Conservation (phyloP, 495 filamentous ascomycete species). For the Tuber aestivum region DNA sequence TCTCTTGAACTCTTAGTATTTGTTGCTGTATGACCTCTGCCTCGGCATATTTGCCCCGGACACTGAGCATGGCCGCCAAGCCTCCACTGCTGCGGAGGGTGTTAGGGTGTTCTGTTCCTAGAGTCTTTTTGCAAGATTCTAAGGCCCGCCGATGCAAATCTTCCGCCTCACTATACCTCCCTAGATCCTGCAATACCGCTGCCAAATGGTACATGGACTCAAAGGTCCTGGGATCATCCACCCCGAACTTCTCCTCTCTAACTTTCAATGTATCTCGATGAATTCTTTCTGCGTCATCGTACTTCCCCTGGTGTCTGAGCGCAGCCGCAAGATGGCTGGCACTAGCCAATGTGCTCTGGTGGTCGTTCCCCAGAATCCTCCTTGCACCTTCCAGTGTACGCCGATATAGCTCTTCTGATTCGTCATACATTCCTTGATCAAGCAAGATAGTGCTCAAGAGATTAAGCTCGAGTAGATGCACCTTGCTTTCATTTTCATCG, state of each 20-base stretch:
- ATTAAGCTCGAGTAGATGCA: slow-evolving; percentile 25
- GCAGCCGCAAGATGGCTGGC: slow-evolving; percentile 37
- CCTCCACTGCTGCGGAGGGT: background rate
- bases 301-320: slow-evolving; percentile 16
- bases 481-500: slow-evolving; percentile 34
- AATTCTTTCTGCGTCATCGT: background rate
- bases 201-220: background rate
- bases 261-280: background rate
- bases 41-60: background rate
- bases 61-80: background rate
- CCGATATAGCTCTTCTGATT: slow-evolving; percentile 9
- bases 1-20: background rate
- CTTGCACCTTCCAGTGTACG: background rate
- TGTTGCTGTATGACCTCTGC: background rate
- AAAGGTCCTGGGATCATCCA: background rate
- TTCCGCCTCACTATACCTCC: background rate
- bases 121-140: background rate
- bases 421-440: slow-evolving; percentile 1
- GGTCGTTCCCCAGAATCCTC: slow-evolving; percentile 15
- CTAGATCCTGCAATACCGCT: background rate
- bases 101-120: background rate
- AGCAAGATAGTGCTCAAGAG: slow-evolving; percentile 18
- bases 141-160: slow-evolving; percentile 13
- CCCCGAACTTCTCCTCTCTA: background rate
- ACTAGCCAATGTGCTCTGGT: slow-evolving; percentile 12